Percentiles rank a stretch among this genome's conserved stretches.
phyloP scores from a whole-genome alignment of 2,329 filamentous ascomycete species.

The Neopestalotiopsis clavispora region DNA sequence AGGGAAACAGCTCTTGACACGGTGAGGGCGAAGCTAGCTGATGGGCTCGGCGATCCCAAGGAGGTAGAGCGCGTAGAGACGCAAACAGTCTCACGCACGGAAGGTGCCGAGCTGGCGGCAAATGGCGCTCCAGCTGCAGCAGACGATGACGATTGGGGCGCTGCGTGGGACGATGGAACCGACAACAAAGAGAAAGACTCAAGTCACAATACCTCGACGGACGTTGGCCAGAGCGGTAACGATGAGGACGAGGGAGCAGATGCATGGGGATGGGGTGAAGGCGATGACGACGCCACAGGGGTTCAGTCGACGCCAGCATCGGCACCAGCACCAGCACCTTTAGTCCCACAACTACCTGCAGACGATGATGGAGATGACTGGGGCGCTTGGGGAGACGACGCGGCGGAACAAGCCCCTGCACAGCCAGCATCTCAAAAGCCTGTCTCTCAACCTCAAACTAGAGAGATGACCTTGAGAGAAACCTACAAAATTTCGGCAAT shows the following conservation, averaged over 20 bases:
- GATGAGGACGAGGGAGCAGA: conserved; percentile 55
- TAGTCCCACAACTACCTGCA: conserved; percentile 22
- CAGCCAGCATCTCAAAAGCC: background rate
- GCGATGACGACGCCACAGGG: conserved; percentile 63
- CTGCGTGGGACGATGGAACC: conserved; percentile 76
- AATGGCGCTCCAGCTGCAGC: conserved; percentile 51
- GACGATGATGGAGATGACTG: conserved; percentile 68
- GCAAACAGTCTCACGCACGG: conserved; percentile 71
- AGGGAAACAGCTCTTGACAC: conserved; percentile 79
- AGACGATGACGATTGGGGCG: conserved; percentile 72
- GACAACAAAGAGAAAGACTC: conserved; percentile 28
- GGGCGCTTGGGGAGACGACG: conserved; percentile 71
- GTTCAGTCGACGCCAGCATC: conserved; percentile 32
- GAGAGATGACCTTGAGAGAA: conserved; percentile 81
- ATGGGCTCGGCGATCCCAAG: conserved; percentile 69
- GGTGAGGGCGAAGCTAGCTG: conserved; percentile 71
- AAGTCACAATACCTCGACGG: conserved; percentile 39
- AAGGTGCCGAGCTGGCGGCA: conserved; percentile 68
- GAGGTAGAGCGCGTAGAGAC: conserved; percentile 85
- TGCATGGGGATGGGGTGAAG: conserved; percentile 85
- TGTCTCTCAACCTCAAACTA: conserved; percentile 39
- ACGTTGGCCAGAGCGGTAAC: conserved; percentile 42
- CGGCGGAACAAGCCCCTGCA: background rate
- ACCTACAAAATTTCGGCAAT: conserved; percentile 88
- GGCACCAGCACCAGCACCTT: conserved; percentile 21